phyloP scores from a whole-genome alignment of 2,329 filamentous ascomycete genomes.

The Tolypocladium endophyticum region DNA sequence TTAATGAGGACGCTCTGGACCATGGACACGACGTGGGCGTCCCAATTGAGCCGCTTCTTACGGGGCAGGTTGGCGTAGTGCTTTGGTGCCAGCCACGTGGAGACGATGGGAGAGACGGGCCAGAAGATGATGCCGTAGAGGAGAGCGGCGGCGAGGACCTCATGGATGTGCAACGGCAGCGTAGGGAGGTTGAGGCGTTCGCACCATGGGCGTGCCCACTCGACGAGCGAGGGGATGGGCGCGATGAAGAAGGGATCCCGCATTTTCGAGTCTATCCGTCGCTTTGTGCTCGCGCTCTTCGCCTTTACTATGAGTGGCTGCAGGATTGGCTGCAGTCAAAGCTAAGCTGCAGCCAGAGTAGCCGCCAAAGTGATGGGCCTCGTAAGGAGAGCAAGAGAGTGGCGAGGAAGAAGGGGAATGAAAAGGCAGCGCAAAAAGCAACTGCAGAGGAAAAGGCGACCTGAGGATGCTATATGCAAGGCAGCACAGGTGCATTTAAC shows the following conservation, averaged over 20 bases:
- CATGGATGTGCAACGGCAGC: conserved; percentile 67
- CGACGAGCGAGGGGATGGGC: conserved; percentile 45
- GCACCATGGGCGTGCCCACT: conserved; percentile 52
- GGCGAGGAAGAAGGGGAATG: not conserved
- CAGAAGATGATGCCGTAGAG: conserved; percentile 60
- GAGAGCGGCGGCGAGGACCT: conserved; percentile 55
- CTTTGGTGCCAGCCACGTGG: conserved; percentile 47
- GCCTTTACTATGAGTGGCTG: not conserved
- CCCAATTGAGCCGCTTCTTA: conserved; percentile 65
- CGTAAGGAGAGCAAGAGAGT: not conserved
- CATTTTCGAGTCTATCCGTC: conserved; percentile 36
- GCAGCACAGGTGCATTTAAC: not conserved
- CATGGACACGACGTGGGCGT: conserved; percentile 78
- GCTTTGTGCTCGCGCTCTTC: not conserved
- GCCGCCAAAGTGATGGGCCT: not conserved
- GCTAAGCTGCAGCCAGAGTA: no score
- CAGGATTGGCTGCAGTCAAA: not conserved
- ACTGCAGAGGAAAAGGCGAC: not conserved
- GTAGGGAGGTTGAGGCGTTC: conserved; percentile 51
- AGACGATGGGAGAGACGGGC: conserved; percentile 57
- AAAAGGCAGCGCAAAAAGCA: not conserved
- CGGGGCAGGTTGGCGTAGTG: conserved; percentile 54
- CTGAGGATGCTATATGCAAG: not conserved
- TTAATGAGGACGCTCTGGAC: conserved; percentile 68
- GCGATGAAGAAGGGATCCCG: conserved; percentile 61